phyloP scores from a whole-genome alignment of 2,329 filamentous ascomycete species.

The Drechslerella dactyloides region DNA sequence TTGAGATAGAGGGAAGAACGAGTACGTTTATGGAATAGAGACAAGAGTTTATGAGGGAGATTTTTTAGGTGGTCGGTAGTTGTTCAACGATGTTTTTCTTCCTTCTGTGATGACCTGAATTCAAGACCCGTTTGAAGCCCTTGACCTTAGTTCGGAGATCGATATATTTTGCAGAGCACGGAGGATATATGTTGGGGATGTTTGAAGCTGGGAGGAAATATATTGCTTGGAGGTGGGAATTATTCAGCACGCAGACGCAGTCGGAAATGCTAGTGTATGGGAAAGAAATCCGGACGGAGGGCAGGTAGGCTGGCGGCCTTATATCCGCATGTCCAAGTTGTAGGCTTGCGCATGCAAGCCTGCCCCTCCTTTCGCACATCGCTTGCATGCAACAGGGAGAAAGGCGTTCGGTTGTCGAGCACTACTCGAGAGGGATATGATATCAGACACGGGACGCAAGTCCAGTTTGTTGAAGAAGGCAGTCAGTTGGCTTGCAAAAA shows the following conservation, averaged over 20 bases:
- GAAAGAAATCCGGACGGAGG: conserved; percentile 9
- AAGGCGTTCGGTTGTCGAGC: conserved; percentile 13
- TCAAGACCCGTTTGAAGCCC: too few species aligned
- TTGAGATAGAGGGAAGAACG: not conserved
- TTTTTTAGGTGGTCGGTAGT: not conserved
- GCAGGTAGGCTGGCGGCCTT: conserved; percentile 19
- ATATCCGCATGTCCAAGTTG: conserved; percentile 16
- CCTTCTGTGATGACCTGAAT: too few species aligned
- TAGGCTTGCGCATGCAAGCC: not conserved
- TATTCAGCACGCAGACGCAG: not conserved
- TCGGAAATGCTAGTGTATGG: not conserved
- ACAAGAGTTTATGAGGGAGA: not conserved
- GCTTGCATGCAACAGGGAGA: not conserved
- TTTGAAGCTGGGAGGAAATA: not conserved
- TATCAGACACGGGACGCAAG: conserved; percentile 49
- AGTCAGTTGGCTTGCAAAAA: not conserved
- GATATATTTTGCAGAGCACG: too few species aligned
- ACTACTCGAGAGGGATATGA: conserved; percentile 46
- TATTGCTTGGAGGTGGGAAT: not conserved
- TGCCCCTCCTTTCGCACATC: conserved; percentile 8
- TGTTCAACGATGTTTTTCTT: too few species aligned
- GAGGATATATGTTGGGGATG: not conserved
- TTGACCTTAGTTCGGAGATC: too few species aligned
- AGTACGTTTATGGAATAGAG: too few species aligned
- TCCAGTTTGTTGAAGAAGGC: not conserved